Evolutionary conservation across 768 basidiomycete genomes (phyloP).

Genomic region (Boletus rubescentipes): DNA sequence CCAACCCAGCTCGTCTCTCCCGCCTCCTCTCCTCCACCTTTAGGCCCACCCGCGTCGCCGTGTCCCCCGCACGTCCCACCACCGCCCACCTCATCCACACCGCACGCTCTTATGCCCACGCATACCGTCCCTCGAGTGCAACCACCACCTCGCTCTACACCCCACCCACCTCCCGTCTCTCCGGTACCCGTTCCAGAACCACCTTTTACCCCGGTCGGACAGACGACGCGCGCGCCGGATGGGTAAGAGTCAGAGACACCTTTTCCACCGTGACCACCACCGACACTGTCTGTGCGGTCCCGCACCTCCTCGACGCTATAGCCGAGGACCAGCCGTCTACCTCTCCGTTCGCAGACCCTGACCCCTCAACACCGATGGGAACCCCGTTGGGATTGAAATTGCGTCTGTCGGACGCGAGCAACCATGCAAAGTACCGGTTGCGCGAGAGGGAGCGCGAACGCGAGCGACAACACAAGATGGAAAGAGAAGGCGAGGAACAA

Average conservation of each 20-base stretch:
- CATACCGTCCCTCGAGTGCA: conserved; percentile 12
- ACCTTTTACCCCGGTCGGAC: conserved; percentile 7
- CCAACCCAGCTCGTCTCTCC: conserved; percentile 15
- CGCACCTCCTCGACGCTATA: conserved; percentile 3
- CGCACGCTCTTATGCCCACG: conserved; percentile 16
- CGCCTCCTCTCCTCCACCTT: conserved; percentile 25
- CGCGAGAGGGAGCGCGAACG: conserved; percentile 25
- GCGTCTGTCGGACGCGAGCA: conserved; percentile 26
- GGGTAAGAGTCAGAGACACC: conserved; percentile 13
- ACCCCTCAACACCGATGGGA: not conserved
- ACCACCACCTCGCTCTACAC: conserved; percentile 17
- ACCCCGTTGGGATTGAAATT: conserved; percentile 17
- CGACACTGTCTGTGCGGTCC: conserved; percentile 10
- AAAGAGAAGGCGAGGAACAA: not conserved
- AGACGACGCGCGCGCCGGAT: not conserved
- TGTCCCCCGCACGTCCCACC: conserved; percentile 10
- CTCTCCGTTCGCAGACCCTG: not conserved
- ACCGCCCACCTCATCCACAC: conserved; percentile 19
- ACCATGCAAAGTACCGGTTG: conserved; percentile 18
- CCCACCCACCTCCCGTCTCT: conserved; percentile 6
- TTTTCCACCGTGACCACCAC: conserved; percentile 24
- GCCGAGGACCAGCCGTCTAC: not conserved
- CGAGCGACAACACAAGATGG: not conserved
- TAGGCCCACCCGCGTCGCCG: conserved; percentile 1
- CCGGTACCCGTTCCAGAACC: conserved; percentile 15